phyloP scores from a whole-genome alignment of 441 rosid species.

The Croton setiger region DNA sequence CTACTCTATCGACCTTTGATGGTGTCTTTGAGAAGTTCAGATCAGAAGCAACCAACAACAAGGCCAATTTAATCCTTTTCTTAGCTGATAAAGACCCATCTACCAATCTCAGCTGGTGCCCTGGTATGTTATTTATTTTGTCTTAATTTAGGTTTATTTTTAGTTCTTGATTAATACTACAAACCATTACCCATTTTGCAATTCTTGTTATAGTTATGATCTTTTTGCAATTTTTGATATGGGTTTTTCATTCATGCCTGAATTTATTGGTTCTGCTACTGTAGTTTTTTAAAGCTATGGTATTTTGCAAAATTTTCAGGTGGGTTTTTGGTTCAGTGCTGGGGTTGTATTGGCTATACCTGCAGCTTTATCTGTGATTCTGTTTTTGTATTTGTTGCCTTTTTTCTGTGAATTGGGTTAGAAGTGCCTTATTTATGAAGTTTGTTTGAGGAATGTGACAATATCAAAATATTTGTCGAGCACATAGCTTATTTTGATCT shows the following conservation, averaged over 20 bases:
- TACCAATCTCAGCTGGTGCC: conserved; percentile 77
- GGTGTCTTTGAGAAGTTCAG: conserved; percentile 45
- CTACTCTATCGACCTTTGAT: conserved; percentile 51
- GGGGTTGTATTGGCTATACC: background rate
- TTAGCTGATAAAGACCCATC: conserved; percentile 72
- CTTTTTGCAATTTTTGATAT: background rate
- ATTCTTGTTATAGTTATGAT: background rate
- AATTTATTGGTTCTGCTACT: too few species aligned
- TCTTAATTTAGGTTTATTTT: background rate
- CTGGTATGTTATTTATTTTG: conserved; percentile 34
- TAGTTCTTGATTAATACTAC: background rate
- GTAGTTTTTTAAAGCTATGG: background rate
- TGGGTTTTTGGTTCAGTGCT: background rate
- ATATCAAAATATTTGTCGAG: background rate
- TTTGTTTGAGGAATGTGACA: too few species aligned
- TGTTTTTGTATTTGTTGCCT: too few species aligned
- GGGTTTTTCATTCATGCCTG: background rate
- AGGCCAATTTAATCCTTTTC: conserved; percentile 70
- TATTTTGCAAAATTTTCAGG: background rate
- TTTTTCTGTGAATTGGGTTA: too few species aligned
- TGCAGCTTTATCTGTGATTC: too few species aligned
- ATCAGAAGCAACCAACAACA: conserved; percentile 51
- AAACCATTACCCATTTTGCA: background rate
- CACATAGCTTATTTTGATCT: background rate
- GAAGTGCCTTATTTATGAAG: too few species aligned